Conservation (phyloP, 177 flowering plant genomes). For the Vitis hybrid region DNA sequence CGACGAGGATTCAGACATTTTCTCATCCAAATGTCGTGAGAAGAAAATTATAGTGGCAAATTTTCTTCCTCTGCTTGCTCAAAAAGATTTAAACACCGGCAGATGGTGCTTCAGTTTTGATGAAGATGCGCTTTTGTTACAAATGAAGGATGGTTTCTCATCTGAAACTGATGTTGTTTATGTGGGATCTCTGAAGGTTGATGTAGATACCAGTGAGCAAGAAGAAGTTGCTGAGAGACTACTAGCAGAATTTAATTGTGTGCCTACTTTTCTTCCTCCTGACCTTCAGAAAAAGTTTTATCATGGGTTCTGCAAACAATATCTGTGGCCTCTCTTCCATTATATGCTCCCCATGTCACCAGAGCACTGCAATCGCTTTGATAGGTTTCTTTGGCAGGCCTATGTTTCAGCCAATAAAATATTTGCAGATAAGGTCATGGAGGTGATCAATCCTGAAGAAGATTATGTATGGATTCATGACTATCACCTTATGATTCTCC, state of each 20-base stretch:
- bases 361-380: slow-evolving; percentile 34
- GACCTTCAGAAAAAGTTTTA: slow-evolving; percentile 36
- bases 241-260: slow-evolving; percentile 48
- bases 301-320: slow-evolving; percentile 49
- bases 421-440: slow-evolving; percentile 53
- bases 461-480: slow-evolving; percentile 59
- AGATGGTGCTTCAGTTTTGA: slow-evolving; percentile 43
- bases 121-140: slow-evolving; percentile 39
- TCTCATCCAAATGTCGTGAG: slow-evolving; percentile 14
- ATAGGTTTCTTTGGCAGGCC: slow-evolving; percentile 42
- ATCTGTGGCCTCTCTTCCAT: slow-evolving; percentile 55
- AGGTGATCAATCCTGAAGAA: slow-evolving; percentile 45
- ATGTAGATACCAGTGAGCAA: slow-evolving; percentile 41
- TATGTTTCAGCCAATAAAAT: slow-evolving; percentile 51
- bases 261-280: slow-evolving; percentile 45
- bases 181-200: slow-evolving; percentile 44
- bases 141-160: slow-evolving; percentile 40
- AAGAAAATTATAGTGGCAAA: slow-evolving; percentile 42
- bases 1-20: slow-evolving; percentile 21
- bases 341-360: slow-evolving; percentile 46
- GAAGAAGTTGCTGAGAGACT: slow-evolving; percentile 45
- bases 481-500: slow-evolving; percentile 53
- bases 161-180: slow-evolving; percentile 39
- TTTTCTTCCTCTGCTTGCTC: slow-evolving; percentile 38
- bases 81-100: slow-evolving; percentile 21